Evolutionary conservation across 352 stramenopile species (phyloP).

Genomic region (Phytopythium oedochilum): DNA sequence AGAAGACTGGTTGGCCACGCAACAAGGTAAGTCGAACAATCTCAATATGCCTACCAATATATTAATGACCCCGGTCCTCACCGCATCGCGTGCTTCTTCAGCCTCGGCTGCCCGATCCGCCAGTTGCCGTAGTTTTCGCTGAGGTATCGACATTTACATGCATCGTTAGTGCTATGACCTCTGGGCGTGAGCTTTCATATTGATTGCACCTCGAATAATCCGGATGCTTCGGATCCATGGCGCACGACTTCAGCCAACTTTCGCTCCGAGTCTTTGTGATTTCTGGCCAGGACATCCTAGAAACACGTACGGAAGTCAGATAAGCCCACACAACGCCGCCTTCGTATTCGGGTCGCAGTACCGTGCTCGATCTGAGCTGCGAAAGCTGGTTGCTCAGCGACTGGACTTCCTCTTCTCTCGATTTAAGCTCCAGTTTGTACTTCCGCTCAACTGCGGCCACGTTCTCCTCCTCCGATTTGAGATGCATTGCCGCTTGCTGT

Average conservation of each 20-base stretch:
- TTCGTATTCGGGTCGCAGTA: slow-evolving; percentile 5
- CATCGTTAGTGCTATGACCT: background rate
- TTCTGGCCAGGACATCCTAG: slow-evolving; percentile 34
- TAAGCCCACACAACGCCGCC: background rate
- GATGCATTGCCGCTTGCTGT: slow-evolving; percentile 37
- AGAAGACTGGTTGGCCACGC: slow-evolving; percentile 16
- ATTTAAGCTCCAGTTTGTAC: slow-evolving; percentile 34
- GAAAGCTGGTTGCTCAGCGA: slow-evolving; percentile 38
- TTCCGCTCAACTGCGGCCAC: slow-evolving; percentile 21
- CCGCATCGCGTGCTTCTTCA: slow-evolving; percentile 57
- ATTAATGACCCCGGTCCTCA: slow-evolving; percentile 7
- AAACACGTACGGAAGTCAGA: background rate
- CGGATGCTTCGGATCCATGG: background rate
- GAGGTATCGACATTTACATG: background rate
- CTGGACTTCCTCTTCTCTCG: slow-evolving; percentile 47
- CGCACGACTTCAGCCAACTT: slow-evolving; percentile 23
- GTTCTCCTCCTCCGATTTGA: slow-evolving; percentile 46
- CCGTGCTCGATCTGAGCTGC: slow-evolving; percentile 49
- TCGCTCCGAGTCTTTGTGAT: slow-evolving; percentile 52
- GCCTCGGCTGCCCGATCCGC: slow-evolving; percentile 37
- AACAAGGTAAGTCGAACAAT: too few species aligned
- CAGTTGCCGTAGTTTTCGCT: slow-evolving; percentile 48
- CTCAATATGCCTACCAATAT: background rate
- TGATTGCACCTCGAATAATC: slow-evolving; percentile 2
- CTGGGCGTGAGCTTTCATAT: too few species aligned